Percentiles rank a stretch among this genome's conserved stretches.
Conservation (phyloP, 2,329 filamentous ascomycete genomes). For the Arthrobotrys sinensis region DNA sequence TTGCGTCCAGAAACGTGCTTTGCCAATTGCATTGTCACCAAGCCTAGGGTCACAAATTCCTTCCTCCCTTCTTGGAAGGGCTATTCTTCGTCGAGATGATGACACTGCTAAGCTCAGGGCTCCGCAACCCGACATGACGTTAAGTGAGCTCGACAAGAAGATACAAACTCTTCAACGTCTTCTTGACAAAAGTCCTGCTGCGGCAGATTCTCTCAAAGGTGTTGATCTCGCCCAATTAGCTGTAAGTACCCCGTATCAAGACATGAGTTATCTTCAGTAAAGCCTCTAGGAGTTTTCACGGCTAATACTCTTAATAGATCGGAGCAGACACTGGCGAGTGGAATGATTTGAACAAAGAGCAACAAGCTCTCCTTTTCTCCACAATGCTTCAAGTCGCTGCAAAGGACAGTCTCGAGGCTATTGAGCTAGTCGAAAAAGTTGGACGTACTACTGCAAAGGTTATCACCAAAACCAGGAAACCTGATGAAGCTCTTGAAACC, state of each 20-base stretch:
- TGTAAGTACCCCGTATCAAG: constrained; percentile 4
- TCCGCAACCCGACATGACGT: background rate
- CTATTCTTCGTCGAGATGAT: background rate
- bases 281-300: background rate
- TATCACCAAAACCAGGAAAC: background rate
- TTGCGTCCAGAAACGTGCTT: background rate
- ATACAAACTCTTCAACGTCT: background rate
- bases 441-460: background rate
- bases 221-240: background rate
- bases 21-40: constrained; percentile 15
- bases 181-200: constrained; percentile 2
- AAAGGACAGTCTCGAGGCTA: background rate
- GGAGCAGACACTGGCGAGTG: constrained; percentile 18
- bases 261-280: background rate
- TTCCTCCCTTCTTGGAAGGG: background rate
- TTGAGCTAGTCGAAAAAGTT: background rate
- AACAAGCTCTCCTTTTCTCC: background rate
- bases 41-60: constrained; percentile 20
- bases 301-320: background rate
- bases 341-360: background rate
- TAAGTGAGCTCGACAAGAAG: background rate
- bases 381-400: constrained; percentile 2
- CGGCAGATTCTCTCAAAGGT: background rate
- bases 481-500: background rate
- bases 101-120: background rate